phyloP scores from a whole-genome alignment of 2,329 filamentous ascomycete species.

The Sporothrix pallida region DNA sequence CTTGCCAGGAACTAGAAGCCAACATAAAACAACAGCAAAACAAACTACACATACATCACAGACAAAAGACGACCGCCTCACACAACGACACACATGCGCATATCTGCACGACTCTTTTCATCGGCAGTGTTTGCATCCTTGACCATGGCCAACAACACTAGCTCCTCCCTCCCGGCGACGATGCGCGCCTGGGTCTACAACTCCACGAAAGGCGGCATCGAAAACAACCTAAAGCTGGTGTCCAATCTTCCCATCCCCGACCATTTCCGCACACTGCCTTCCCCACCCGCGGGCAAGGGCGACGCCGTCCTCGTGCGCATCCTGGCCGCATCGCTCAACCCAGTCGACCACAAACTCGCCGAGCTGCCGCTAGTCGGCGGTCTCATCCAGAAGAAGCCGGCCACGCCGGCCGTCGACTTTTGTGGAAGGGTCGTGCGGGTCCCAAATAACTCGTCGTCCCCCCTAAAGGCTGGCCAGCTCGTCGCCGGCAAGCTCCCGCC shows the following conservation, averaged over 20 bases:
- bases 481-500: constrained; percentile 36
- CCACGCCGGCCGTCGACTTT: constrained; percentile 57
- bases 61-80: not conserved
- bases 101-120: not conserved
- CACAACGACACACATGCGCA: not conserved
- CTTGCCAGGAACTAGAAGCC: not conserved
- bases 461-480: constrained; percentile 36
- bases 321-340: constrained; percentile 53
- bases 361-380: constrained; percentile 50
- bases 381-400: constrained; percentile 48
- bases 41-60: not conserved
- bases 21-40: not conserved
- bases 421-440: constrained; percentile 53
- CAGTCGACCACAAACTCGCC: constrained; percentile 57
- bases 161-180: constrained; percentile 29
- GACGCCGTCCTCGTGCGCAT: constrained; percentile 52
- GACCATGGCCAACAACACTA: not conserved
- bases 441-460: constrained; percentile 21
- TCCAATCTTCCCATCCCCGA: constrained; percentile 38
- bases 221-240: constrained; percentile 44
- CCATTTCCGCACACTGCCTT: constrained; percentile 35
- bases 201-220: constrained; percentile 41
- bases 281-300: constrained; percentile 5
- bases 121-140: constrained; percentile 6
- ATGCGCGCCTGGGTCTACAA: constrained; percentile 40